Base-by-base conservation (phyloP, 129 eudicot species). In the Saposhnikovia divaricata region DNA sequence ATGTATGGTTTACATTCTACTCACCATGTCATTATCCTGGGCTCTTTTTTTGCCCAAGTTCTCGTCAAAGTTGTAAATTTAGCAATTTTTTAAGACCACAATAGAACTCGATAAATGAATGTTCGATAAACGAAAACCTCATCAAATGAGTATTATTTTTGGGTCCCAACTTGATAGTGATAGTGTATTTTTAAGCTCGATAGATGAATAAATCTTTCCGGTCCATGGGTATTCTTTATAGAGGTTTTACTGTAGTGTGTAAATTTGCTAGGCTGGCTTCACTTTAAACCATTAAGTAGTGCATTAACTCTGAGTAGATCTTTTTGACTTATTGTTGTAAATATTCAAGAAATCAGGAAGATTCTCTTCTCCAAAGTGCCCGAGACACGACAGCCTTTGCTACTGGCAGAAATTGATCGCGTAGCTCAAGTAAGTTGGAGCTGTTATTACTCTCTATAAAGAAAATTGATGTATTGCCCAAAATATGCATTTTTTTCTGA, bases 331-430 rank as follows among this genome's bases (percentile, higher is more conserved):
- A 87, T 46, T 73, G 72, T 23, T 76, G 82, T 87, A 53, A 75
- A 86, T 78, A 83, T 81, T 77, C 65, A 87, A 96, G 99, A 96
- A 78, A 90, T 96, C 82, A 90, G 94, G 97, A 88, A 86, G 87
- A 76, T 86, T 80, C 97, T 96, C 75, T 86, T 90, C 86, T 82
- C 84, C 47, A 96, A 88, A 87, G 97, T 96, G 51, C 98, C 95
- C 8, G 99, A 96, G 79, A 82, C 91, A 16, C 90, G 93, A 51
- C 91, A 89, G 85, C 82, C 50, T 34, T 79, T 96, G 78, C 88
- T 96, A 79, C 76, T 84, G 84, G 85, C 89, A 40, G 99, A 96
- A 85, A 85, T 92, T 16, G 95, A 92, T 66, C 90, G 99, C 37
- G 98, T 96, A 45, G 91, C 95, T 74, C 92, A 87, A 91, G 99